These are phyloP conservation scores for Colletotrichum sp. DNA, from an alignment of 2,329 filamentous ascomycete species.

Conservation along the genomic window DNA sequence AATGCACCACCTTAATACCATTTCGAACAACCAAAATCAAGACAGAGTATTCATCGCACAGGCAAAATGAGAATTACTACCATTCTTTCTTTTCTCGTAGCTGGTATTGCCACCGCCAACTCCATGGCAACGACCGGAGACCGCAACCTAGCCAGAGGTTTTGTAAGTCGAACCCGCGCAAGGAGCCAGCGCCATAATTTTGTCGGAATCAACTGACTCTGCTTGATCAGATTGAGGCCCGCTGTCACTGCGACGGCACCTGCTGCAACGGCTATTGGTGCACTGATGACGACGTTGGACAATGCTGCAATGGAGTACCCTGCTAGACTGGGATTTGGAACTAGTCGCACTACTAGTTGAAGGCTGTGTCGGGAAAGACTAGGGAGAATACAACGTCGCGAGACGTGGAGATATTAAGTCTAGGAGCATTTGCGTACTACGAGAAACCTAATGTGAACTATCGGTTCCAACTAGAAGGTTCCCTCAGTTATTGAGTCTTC, in stretches of 20 bases:
- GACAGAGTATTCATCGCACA: too few relatives aligned
- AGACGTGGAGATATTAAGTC: neutral
- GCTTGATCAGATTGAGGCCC: neutral
- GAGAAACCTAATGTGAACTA: neutral
- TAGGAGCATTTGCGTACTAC: neutral
- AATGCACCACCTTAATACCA: neutral
- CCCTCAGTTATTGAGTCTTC: neutral
- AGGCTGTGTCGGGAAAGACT: neutral
- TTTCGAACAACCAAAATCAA: neutral
- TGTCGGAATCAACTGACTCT: neutral
- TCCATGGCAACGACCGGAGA: neutral
- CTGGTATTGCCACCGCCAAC: neutral
- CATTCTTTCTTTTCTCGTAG: neutral
- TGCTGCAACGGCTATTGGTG: slow-evolving; percentile 5
- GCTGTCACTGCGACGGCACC: slow-evolving; percentile 4
- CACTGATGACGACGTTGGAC: neutral
- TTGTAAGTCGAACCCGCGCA: neutral
- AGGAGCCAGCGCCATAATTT: too few relatives aligned
- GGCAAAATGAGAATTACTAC: neutral
- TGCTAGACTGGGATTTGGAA: neutral
- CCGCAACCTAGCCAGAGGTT: neutral
- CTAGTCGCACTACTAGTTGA: neutral
- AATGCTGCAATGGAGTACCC: neutral
- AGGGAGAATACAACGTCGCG: neutral
- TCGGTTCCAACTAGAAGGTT: neutral